phyloP scores from a whole-genome alignment of 2,329 filamentous ascomycete species.

The Epichloe gansuensis region DNA sequence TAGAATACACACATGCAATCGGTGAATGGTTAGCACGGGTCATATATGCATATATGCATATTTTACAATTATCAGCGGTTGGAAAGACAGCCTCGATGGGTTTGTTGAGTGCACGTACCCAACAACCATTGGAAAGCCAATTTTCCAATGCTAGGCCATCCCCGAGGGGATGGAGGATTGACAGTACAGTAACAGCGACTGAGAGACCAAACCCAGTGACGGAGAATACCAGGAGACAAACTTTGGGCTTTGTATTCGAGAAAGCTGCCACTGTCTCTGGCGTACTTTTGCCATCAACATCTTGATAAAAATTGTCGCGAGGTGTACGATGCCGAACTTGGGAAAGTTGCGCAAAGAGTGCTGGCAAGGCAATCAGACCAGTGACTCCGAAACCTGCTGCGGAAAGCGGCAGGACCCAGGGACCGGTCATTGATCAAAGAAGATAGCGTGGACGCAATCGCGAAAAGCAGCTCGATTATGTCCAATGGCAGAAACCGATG shows the following conservation, averaged over 20 bases:
- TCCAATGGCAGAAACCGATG: background rate
- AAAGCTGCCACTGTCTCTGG: slow-evolving; percentile 49
- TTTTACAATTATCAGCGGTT: background rate
- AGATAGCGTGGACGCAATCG: background rate
- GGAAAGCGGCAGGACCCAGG: slow-evolving; percentile 15
- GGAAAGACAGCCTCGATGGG: background rate
- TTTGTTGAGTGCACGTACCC: slow-evolving; percentile 38
- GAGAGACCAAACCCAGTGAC: slow-evolving; percentile 41
- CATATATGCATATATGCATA: background rate
- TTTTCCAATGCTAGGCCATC: slow-evolving; percentile 35
- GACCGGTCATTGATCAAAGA: slow-evolving; percentile 2
- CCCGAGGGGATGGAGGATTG: slow-evolving; percentile 24
- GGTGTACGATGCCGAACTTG: slow-evolving; percentile 23
- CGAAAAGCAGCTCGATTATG: background rate
- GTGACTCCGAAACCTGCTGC: slow-evolving; percentile 22
- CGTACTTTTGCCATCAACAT: slow-evolving; percentile 56
- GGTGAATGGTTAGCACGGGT: background rate
- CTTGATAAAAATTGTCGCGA: slow-evolving; percentile 45
- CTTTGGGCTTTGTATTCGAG: slow-evolving; percentile 46
- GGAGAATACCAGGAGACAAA: slow-evolving; percentile 40
- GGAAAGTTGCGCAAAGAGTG: slow-evolving; percentile 19
- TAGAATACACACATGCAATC: slow-evolving; percentile 13
- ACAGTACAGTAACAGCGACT: slow-evolving; percentile 41
- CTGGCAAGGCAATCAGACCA: slow-evolving; percentile 24
- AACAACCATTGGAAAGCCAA: slow-evolving; percentile 47